phyloP scores from a whole-genome alignment of 768 basidiomycete species.

The Leccinum variicolor region DNA sequence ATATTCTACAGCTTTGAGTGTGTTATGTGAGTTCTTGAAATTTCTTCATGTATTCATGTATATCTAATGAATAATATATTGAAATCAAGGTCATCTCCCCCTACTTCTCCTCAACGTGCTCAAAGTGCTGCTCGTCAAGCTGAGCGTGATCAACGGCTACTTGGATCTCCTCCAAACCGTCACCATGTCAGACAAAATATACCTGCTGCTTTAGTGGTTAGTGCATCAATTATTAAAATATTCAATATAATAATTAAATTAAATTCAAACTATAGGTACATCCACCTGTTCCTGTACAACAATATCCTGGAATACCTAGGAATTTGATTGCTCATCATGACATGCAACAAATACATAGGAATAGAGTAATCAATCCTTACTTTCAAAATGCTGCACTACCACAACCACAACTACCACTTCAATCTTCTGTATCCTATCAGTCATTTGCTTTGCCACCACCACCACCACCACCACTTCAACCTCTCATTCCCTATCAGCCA shows the following conservation, averaged over 20 bases:
- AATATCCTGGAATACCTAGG: not conserved
- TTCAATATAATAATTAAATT: not conserved
- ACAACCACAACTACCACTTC: not conserved
- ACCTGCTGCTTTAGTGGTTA: too few species aligned
- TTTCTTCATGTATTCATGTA: too few species aligned
- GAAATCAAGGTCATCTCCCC: too few species aligned
- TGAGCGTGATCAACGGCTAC: too few species aligned
- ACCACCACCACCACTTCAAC: not conserved
- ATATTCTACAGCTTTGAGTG: too few species aligned
- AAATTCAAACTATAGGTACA: not conserved
- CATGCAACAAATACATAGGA: not conserved
- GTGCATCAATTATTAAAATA: not conserved
- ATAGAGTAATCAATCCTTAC: not conserved
- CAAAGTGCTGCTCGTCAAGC: too few species aligned
- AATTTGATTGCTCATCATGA: slow-evolving; percentile 4
- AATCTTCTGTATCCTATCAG: not conserved
- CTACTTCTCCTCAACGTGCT: too few species aligned
- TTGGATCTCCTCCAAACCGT: too few species aligned
- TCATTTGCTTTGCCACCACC: not conserved
- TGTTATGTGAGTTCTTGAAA: too few species aligned
- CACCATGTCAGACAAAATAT: too few species aligned
- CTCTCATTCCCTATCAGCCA: not conserved
- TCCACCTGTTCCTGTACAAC: slow-evolving; percentile 1
- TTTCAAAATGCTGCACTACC: too few species aligned
- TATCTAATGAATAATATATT: too few species aligned